A percentile compares a stretch with the other conserved stretches of the same genome.
These are phyloP conservation scores for Penicillium cataractarum DNA, from an alignment of 495 filamentous ascomycete species.

Conservation along the genomic window DNA sequence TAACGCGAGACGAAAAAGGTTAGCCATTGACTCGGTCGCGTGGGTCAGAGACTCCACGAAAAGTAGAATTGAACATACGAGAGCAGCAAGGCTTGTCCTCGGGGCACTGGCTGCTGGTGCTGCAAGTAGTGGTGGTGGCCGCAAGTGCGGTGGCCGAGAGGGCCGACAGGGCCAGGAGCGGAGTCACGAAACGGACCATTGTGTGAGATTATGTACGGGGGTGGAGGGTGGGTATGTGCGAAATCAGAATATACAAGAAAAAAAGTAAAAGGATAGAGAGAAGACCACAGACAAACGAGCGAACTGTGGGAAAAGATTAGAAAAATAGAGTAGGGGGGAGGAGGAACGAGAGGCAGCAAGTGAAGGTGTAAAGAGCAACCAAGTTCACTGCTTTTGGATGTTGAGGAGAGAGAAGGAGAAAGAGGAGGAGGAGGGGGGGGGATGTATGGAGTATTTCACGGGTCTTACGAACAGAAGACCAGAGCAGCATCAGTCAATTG, in stretches of 20 bases:
- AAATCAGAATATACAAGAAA: conserved; percentile 25
- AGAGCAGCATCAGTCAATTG: neutral
- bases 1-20: neutral
- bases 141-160: conserved; percentile 43
- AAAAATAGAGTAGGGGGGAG: conserved; percentile 1
- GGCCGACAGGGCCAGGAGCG: conserved; percentile 38
- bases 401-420: conserved; percentile 1
- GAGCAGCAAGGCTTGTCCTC: conserved; percentile 84
- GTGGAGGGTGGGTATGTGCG: conserved; percentile 16
- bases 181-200: conserved; percentile 42
- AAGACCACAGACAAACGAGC: conserved; percentile 29
- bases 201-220: conserved; percentile 26
- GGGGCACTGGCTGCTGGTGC: conserved; percentile 69
- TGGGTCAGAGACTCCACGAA: no score
- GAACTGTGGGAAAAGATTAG: conserved; percentile 24
- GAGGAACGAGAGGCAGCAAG: conserved; percentile 22
- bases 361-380: conserved; percentile 4
- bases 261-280: neutral
- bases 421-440: neutral
- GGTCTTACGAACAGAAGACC: neutral
- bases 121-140: conserved; percentile 51
- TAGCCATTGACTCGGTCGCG: conserved; percentile 9
- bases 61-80: no score
- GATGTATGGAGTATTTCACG: conserved; percentile 4
- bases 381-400: conserved; percentile 7